These are phyloP conservation scores for Globisporangium camurandrum DNA, from an alignment of 352 stramenopile genomes.

Conservation along the genomic window DNA sequence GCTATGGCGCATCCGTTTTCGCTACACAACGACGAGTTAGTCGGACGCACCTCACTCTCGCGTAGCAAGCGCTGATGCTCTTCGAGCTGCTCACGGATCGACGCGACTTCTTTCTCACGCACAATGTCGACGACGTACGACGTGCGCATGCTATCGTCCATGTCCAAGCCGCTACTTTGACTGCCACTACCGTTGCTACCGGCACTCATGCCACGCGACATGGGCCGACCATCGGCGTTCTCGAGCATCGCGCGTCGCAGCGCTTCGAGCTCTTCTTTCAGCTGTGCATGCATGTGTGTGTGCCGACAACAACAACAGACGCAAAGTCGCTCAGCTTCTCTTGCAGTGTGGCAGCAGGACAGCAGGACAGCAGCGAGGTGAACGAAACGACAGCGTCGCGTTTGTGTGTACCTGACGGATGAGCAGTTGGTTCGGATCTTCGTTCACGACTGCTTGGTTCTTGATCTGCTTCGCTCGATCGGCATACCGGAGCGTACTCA, in stretches of 20 bases:
- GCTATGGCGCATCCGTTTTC: too few relatives aligned
- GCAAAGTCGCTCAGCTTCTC: too few relatives aligned
- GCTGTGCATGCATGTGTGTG: constrained; percentile 18
- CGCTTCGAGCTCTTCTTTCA: constrained; percentile 74
- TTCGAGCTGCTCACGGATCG: constrained; percentile 67
- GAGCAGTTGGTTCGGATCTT: constrained; percentile 86
- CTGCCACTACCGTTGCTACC: constrained; percentile 19
- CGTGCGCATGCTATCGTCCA: constrained; percentile 15
- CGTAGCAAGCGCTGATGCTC: constrained; percentile 65
- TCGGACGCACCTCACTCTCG: constrained; percentile 54
- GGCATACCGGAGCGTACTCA: constrained; percentile 88
- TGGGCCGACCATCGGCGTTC: constrained; percentile 41
- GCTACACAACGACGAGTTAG: neutral
- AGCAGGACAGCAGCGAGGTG: neutral
- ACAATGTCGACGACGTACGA: constrained; percentile 28
- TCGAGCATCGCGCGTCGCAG: constrained; percentile 66
- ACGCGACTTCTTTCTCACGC: constrained; percentile 45
- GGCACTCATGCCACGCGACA: constrained; percentile 30
- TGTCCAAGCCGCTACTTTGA: constrained; percentile 8
- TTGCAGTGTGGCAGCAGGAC: too few relatives aligned
- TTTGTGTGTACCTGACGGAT: constrained; percentile 49
- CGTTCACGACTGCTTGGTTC: constrained; percentile 90
- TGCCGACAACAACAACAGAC: too few relatives aligned
- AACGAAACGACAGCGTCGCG: neutral
- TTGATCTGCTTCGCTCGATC: constrained; percentile 91